Evolutionary conservation across 176 grass and related monocot genomes (phyloP), one percentile per base, ranked within the genome.

Genomic region (Guadua angustifolia): DNA sequence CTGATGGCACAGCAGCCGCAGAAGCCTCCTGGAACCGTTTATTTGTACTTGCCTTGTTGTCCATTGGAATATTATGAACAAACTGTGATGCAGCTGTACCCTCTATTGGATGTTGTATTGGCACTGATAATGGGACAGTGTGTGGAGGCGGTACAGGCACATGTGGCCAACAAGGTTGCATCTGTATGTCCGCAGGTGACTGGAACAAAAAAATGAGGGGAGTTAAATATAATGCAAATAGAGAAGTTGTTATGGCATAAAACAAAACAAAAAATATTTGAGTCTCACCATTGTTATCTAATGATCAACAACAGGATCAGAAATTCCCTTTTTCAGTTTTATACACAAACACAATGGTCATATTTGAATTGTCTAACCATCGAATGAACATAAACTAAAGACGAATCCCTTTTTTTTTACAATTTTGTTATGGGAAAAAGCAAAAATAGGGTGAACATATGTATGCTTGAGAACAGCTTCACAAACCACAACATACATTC

Each of bases 131-230:
- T 12, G 96, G 89, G 73, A 91, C 82, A 78, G 93, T 82, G 83
- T 95, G 92, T 22, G 95, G 84, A 9, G 91, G 84, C 3, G 89
- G 89, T 61, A 90, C 77, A 94, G 93, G 89, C 77, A 99, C 80
- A 88, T 92, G 96, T 71, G 96, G 87, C 96, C 96, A 99, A 79
- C 91, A 87, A 56, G 91, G 83, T 92, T 99, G 96, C 91, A 99
- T 85, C 59, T 90, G 91, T 73, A 99, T 81, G 16, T 95, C 91
- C 19, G 89, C 88, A 81, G 96, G 82, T 83, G 96, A 61, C 96
- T 99, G 89, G n/a, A 91, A 86, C 32, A 56, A 73, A 19, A 81
- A 18, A 57, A 18, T 9, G 56, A 85, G 32, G 38, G 55, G 32
- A 88, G 76, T 77, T 89, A 91, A 19, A 70, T 79, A 66, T 7